Conservation (phyloP, 495 filamentous ascomycete genomes). For the Parathielavia appendiculata region DNA sequence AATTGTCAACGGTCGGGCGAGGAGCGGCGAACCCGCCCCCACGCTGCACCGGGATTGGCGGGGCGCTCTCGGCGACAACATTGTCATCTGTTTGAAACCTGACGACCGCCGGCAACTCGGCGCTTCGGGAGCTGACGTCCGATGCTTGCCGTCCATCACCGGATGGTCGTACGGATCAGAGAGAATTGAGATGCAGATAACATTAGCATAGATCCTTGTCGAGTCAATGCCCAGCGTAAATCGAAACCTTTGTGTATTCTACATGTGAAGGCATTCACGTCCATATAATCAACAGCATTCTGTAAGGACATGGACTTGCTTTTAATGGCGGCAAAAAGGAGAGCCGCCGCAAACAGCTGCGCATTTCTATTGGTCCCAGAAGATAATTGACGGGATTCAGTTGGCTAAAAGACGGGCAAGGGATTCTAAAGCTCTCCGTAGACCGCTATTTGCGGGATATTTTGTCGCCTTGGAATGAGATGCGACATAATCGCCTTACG, state of each 20-base stretch:
- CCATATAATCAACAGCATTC: not conserved
- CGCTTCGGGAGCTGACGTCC: not conserved
- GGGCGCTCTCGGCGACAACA: constrained; percentile 4
- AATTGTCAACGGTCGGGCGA: not conserved
- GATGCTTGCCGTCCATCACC: not conserved
- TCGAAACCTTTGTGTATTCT: not conserved
- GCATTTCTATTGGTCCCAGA: not conserved
- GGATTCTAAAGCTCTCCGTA: constrained; percentile 17
- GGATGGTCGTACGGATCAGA: not conserved
- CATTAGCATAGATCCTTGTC: not conserved
- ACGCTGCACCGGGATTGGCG: constrained; percentile 14
- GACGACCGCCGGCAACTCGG: not conserved
- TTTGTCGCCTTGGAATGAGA: not conserved
- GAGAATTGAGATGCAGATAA: not conserved
- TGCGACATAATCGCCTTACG: not conserved
- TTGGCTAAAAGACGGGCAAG: constrained; percentile 5
- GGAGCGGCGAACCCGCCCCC: not conserved
- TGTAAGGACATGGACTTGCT: not conserved
- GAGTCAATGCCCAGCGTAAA: not conserved
- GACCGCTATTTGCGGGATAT: constrained; percentile 31
- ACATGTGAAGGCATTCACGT: constrained; percentile 7
- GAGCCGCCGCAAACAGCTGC: constrained; percentile 1
- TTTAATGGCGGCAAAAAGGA: not conserved
- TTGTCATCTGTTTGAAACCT: not conserved
- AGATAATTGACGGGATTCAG: not conserved